Evolutionary conservation across 2,329 filamentous ascomycete genomes (phyloP).

Genomic region (Cercospora janseana): DNA sequence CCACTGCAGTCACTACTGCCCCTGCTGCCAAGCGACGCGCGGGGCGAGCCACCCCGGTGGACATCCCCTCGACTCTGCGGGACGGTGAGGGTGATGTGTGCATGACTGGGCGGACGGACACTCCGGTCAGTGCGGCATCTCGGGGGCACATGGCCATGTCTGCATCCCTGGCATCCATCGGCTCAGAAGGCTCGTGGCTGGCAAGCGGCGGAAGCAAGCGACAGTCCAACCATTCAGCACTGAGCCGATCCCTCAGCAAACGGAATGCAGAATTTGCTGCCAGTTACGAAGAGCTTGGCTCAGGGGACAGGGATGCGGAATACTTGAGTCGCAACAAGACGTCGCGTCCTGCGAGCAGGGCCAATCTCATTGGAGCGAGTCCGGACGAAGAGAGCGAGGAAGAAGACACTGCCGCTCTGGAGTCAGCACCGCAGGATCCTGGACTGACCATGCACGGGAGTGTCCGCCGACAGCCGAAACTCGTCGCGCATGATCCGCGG

Average conservation of each 20-base stretch:
- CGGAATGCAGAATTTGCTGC: conserved; percentile 54
- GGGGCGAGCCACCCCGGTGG: conserved; percentile 31
- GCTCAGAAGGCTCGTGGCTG: conserved; percentile 95
- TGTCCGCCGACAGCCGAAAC: conserved; percentile 58
- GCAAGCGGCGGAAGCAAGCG: conserved; percentile 62
- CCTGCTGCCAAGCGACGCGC: conserved; percentile 43
- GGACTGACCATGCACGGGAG: conserved; percentile 45
- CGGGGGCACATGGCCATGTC: conserved; percentile 52
- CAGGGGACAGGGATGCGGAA: conserved; percentile 63
- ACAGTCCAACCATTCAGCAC: conserved; percentile 45
- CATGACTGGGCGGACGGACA: conserved; percentile 41
- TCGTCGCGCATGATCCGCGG: conserved; percentile 60
- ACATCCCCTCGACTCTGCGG: conserved; percentile 20
- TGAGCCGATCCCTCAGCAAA: conserved; percentile 48
- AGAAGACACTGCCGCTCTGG: conserved; percentile 13
- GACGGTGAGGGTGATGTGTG: conserved; percentile 17
- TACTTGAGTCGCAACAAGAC: conserved; percentile 54
- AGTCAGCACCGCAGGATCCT: conserved; percentile 16
- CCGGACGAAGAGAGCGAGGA: conserved; percentile 44
- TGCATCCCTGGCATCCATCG: conserved; percentile 87
- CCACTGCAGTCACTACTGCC: conserved; percentile 45
- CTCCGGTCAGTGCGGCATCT: conserved; percentile 35
- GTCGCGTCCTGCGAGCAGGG: conserved; percentile 9
- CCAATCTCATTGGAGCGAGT: conserved; percentile 42
- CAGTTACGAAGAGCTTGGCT: conserved; percentile 63